Evolutionary conservation across 495 filamentous ascomycete genomes (phyloP), one percentile per base, ranked within the genome.

Genomic region (Pyrenula massariospora): DNA sequence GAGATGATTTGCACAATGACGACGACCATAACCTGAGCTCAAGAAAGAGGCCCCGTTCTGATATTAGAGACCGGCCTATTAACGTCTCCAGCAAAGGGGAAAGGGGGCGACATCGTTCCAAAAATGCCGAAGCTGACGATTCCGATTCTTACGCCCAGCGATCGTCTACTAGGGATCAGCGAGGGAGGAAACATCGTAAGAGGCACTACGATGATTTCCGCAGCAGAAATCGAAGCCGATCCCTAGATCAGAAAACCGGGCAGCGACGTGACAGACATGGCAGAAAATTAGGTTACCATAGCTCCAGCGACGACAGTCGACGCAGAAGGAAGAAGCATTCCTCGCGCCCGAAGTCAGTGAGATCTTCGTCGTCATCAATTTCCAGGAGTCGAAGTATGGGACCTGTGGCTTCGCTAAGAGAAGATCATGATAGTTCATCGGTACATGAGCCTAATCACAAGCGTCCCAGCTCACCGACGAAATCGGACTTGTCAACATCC

Each of bases 401-500:
- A 8, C 15, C 31, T 42, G 15, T 8, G 5, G 31, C 31, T 42
- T 8, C 5, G 15, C 31, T 42, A 5, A 15, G 8, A 42, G 31
- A 42, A 15, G 5, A 5, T 42, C 8, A 5, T 15, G 15, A 5
- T 8, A 5, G 5, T 15, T 42, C 31, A 5, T n/a, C n/a, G n/a
- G n/a, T n/a, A n/a, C n/a, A n/a, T n/a, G n/a, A n/a, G n/a, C n/a
- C n/a, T n/a, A n/a, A n/a, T n/a, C 5, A 42, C 15, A 5, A 5
- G 15, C 8, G 8, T 42, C 31, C 31, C 15, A 12, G 47, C 42
- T 15, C 24, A 49, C 36, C 48, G 20, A 23, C 53, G 59, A 24
- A 25, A 51, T 31, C 58, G 25, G 36, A 53, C 59, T 52, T 54
- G 59, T 42, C 31, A 42, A 42, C 15, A 25, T 90, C 89, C 0